Percentiles rank a stretch among this genome's conserved stretches.
These are phyloP conservation scores for Gynochthodes officinalis DNA, from an alignment of 257 asterid species.

Conservation along the genomic window DNA sequence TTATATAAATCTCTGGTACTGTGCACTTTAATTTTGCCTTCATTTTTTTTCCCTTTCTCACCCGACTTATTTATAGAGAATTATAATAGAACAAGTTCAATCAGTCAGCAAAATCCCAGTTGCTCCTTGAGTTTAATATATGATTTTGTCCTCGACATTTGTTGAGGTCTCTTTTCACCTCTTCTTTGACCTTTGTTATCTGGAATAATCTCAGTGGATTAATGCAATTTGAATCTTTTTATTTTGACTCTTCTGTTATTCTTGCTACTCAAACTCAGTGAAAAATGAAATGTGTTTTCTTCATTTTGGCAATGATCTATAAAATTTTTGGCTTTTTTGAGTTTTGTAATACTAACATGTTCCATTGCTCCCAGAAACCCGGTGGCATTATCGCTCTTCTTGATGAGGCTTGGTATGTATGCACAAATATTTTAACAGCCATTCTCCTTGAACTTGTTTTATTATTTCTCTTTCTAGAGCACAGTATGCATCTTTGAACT, in stretches of 20 bases:
- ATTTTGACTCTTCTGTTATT: not conserved
- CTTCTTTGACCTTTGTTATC: not conserved
- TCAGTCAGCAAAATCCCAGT: not conserved
- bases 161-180: not conserved
- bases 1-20: not conserved
- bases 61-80: not conserved
- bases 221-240: not conserved
- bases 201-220: not conserved
- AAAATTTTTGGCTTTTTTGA: conserved; percentile 8
- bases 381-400: conserved; percentile 95
- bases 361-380: conserved; percentile 66
- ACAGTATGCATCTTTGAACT: not conserved
- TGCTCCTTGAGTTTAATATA: not conserved
- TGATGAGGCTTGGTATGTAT: conserved; percentile 90
- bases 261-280: not conserved
- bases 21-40: not conserved
- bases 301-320: not conserved
- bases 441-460: not conserved
- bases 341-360: conserved; percentile 14
- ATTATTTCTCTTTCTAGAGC: conserved; percentile 1
- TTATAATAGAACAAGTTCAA: not conserved
- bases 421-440: not conserved
- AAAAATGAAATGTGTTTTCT: not conserved
- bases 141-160: not conserved
- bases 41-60: not conserved